Evolutionary conservation across 371 early-diverging fungal genomes (phyloP).

Genomic region (Rozella allomycis): DNA sequence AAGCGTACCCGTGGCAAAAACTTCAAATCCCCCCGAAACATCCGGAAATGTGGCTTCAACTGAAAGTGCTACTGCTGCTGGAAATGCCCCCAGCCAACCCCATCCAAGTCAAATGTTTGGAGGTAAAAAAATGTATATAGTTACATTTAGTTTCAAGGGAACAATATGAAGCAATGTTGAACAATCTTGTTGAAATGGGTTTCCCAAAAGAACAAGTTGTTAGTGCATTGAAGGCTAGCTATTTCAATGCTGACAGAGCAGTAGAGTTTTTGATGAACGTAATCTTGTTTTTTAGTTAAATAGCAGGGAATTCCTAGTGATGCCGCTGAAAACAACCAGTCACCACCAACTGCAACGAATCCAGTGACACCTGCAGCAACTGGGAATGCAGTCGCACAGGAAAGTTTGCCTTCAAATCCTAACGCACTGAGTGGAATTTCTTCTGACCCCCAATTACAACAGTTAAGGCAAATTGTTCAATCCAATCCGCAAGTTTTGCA

Average conservation of each 20-base stretch:
- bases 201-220: constrained; percentile 66
- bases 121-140: neutral
- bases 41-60: constrained; percentile 1
- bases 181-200: constrained; percentile 84
- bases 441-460: constrained; percentile 68
- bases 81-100: neutral
- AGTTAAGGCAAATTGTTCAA: constrained; percentile 63
- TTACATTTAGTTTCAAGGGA: constrained; percentile 32
- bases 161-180: constrained; percentile 48
- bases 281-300: constrained; percentile 5
- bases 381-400: constrained; percentile 9
- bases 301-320: constrained; percentile 28
- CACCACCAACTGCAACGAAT: constrained; percentile 4
- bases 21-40: constrained; percentile 7
- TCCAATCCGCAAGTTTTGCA: constrained; percentile 65
- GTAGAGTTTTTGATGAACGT: constrained; percentile 85
- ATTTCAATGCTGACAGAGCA: constrained; percentile 89
- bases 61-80: neutral
- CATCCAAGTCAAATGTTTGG: neutral
- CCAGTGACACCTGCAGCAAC: constrained; percentile 5
- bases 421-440: constrained; percentile 12
- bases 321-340: constrained; percentile 13
- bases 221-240: constrained; percentile 79
- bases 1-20: constrained; percentile 8
- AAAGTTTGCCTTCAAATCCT: constrained; percentile 5